Evolutionary conservation across 306 rosid species (phyloP).

Genomic region (Malus sylvestris): DNA sequence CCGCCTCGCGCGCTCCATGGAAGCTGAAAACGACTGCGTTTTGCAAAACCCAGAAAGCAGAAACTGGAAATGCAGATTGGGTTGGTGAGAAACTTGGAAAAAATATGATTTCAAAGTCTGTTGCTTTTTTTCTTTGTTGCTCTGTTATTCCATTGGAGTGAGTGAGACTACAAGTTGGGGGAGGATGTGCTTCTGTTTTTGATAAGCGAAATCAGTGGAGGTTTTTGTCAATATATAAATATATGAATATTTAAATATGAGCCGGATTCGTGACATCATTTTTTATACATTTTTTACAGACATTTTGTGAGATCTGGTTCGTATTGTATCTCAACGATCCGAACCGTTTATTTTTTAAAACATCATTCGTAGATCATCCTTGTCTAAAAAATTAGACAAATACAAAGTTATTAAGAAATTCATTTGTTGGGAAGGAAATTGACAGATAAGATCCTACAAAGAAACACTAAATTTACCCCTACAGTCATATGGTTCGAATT

Average conservation of each 20-base stretch:
- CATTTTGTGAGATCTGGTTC: too few relatives aligned
- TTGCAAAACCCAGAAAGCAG: not conserved
- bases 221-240: slow-evolving; percentile 3
- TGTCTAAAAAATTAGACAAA: too few relatives aligned
- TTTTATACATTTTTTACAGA: too few relatives aligned
- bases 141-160: slow-evolving; percentile 20
- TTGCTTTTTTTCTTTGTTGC: not conserved
- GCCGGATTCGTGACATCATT: rapidly evolving
- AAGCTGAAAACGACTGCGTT: not conserved
- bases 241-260: not conserved
- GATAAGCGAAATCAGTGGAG: slow-evolving; percentile 5
- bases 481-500: too few relatives aligned
- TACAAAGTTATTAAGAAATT: too few relatives aligned
- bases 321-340: rapidly evolving
- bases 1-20: slow-evolving; percentile 95
- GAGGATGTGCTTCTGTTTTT: slow-evolving; percentile 7
- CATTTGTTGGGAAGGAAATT: too few relatives aligned
- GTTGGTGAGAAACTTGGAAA: slow-evolving; percentile 11
- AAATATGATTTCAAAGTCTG: not conserved
- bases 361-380: too few relatives aligned
- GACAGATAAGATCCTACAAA: too few relatives aligned
- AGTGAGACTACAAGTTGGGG: not conserved
- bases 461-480: too few relatives aligned
- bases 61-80: not conserved
- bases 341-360: too few relatives aligned